Percentiles rank a stretch among this genome's conserved stretches.
Conservation (phyloP, 129 eudicot species). For the Deinandra increscens region DNA sequence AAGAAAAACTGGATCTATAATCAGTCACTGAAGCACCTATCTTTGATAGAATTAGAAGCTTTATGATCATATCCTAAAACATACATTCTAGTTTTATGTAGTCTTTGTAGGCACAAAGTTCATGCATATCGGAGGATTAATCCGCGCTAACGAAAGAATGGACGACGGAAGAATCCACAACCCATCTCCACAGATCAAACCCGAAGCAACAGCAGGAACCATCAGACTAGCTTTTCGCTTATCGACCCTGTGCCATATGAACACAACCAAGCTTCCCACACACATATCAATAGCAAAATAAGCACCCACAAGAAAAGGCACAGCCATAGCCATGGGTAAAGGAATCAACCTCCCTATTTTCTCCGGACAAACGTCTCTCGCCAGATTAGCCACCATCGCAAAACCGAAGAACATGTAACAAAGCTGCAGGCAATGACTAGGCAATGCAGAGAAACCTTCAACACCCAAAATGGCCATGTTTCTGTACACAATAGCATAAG, state of each 20-base stretch:
- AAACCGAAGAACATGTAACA: conserved; percentile 73
- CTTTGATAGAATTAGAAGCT: too few relatives aligned
- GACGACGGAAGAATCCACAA: conserved; percentile 82
- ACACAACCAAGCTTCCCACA: conserved; percentile 74
- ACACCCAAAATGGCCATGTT: conserved; percentile 95
- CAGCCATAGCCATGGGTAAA: conserved; percentile 95
- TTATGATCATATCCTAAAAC: conserved; percentile 10
- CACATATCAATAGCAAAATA: conserved; percentile 90
- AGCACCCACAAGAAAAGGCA: conserved; percentile 89
- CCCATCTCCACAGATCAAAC: too few relatives aligned
- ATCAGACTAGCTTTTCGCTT: conserved; percentile 52
- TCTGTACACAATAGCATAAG: conserved; percentile 78
- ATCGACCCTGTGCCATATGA: conserved; percentile 60
- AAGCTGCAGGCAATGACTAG: conserved; percentile 77
- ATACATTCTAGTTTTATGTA: conserved; percentile 4
- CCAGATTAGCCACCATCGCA: conserved; percentile 55
- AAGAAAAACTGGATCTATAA: too few relatives aligned
- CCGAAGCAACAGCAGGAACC: conserved; percentile 92
- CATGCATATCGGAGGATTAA: conserved; percentile 86
- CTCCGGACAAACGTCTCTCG: conserved; percentile 54
- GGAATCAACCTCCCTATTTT: conserved; percentile 57
- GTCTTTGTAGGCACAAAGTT: conserved; percentile 45
- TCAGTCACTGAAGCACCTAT: too few relatives aligned
- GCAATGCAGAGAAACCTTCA: conserved; percentile 83
- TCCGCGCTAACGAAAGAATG: conserved; percentile 56